Evolutionary conservation across 108 stramenopile species (phyloP).

Genomic region (Nitzschia palea): DNA sequence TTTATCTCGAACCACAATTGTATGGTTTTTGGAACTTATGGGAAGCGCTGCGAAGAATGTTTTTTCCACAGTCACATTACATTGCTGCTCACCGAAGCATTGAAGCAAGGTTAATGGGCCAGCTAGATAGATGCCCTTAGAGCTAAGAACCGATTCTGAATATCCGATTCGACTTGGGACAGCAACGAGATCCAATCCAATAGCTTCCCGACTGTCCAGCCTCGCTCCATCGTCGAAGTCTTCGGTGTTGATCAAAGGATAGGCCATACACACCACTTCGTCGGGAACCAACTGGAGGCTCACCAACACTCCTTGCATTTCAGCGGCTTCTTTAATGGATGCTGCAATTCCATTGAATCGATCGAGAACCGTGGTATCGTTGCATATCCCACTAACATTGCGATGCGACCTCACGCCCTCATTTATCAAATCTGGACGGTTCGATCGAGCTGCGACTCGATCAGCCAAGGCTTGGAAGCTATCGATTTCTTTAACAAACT

Average conservation of each 20-base stretch:
- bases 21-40: conserved; percentile 36
- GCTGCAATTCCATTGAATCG: conserved; percentile 37
- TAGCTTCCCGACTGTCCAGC: conserved; percentile 27
- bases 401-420: conserved; percentile 22
- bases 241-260: conserved; percentile 47
- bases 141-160: conserved; percentile 34
- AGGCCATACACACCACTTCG: conserved; percentile 30
- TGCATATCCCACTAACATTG: conserved; percentile 35
- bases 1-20: conserved; percentile 41
- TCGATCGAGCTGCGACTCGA: conserved; percentile 8
- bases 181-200: conserved; percentile 32
- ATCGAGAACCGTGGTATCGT: conserved; percentile 15
- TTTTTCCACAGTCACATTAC: conserved; percentile 26
- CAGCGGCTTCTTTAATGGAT: conserved; percentile 32
- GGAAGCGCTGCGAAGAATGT: conserved; percentile 52
- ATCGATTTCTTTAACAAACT: conserved; percentile 38
- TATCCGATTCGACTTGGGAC: conserved; percentile 25
- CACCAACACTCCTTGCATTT: conserved; percentile 40
- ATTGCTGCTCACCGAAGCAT: conserved; percentile 16
- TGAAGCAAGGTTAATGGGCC: conserved; percentile 54
- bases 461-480: conserved; percentile 31
- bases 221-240: conserved; percentile 33
- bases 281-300: conserved; percentile 41
- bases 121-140: conserved; percentile 47
- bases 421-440: neutral